A percentile compares a stretch with the other conserved stretches of the same genome.
Conservation (phyloP, 2,329 filamentous ascomycete species). For the Madurella mycetomatis region DNA sequence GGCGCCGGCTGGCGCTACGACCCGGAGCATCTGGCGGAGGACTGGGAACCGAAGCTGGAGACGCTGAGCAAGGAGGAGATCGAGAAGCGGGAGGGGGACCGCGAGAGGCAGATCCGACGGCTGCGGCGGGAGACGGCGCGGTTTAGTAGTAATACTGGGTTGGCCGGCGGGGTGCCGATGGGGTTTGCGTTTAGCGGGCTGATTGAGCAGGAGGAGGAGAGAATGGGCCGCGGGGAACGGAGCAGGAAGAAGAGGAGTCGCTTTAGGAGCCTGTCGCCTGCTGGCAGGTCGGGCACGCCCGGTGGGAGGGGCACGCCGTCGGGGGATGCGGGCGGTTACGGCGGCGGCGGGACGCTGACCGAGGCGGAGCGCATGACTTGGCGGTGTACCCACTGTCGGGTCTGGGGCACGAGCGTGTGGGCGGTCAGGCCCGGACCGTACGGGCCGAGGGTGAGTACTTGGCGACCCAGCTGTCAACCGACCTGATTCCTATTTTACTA, state of each 20-base stretch:
- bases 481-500: too few species aligned
- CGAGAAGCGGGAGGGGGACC: conserved; percentile 90
- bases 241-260: conserved; percentile 91
- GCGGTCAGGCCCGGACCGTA: conserved; percentile 86
- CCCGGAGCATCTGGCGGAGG: conserved; percentile 77
- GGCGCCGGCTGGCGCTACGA: conserved; percentile 90
- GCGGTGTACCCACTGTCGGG: conserved; percentile 82
- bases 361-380: conserved; percentile 77
- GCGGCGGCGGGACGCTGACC: conserved; percentile 60
- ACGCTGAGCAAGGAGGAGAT: conserved; percentile 90
- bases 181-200: conserved; percentile 47
- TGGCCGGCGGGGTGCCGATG: conserved; percentile 69
- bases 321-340: conserved; percentile 54
- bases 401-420: conserved; percentile 91
- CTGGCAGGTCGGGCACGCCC: conserved; percentile 60
- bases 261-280: conserved; percentile 81
- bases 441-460: conserved; percentile 69
- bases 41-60: conserved; percentile 81
- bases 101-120: conserved; percentile 83
- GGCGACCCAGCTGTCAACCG: too few species aligned
- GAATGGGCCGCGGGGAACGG: conserved; percentile 85
- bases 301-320: conserved; percentile 73
- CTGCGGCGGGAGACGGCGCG: conserved; percentile 85
- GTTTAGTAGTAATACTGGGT: conserved; percentile 81
- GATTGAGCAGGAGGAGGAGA: conserved; percentile 63